A percentile compares a stretch with the other conserved stretches of the same genome.
phyloP scores from a whole-genome alignment of 345 rosid species.

The Punica granatum region DNA sequence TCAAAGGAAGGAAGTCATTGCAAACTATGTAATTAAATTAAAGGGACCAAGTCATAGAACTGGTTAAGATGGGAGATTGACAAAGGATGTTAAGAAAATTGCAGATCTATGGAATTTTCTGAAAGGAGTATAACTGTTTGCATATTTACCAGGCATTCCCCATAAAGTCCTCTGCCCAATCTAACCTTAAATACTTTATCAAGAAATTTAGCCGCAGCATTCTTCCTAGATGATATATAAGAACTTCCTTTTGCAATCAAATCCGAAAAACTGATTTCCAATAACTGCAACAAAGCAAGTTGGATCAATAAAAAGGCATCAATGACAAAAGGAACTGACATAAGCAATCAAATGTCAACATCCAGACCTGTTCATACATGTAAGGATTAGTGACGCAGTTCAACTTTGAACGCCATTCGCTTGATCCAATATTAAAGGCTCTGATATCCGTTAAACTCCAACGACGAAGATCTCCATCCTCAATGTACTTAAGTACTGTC shows the following conservation, averaged over 20 bases:
- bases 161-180: constrained; percentile 86
- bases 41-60: constrained; percentile 11
- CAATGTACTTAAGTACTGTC: constrained; percentile 53
- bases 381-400: constrained; percentile 65
- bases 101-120: background rate
- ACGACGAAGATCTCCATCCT: constrained; percentile 66
- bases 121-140: background rate
- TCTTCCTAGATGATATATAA: constrained; percentile 30
- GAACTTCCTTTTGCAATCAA: constrained; percentile 53
- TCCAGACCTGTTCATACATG: constrained; percentile 58
- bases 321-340: background rate
- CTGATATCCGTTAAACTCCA: constrained; percentile 59
- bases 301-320: background rate
- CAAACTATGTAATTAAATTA: background rate
- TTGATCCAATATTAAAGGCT: constrained; percentile 53
- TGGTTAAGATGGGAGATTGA: background rate
- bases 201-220: constrained; percentile 53
- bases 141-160: constrained; percentile 75
- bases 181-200: constrained; percentile 49
- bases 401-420: constrained; percentile 55
- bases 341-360: background rate
- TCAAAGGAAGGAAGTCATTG: background rate
- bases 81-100: background rate
- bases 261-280: constrained; percentile 41
- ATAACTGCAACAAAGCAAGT: constrained; percentile 34